Conservation (phyloP, 225 moss, liverwort and hornwort genomes). For the Lunularia cruciata region DNA sequence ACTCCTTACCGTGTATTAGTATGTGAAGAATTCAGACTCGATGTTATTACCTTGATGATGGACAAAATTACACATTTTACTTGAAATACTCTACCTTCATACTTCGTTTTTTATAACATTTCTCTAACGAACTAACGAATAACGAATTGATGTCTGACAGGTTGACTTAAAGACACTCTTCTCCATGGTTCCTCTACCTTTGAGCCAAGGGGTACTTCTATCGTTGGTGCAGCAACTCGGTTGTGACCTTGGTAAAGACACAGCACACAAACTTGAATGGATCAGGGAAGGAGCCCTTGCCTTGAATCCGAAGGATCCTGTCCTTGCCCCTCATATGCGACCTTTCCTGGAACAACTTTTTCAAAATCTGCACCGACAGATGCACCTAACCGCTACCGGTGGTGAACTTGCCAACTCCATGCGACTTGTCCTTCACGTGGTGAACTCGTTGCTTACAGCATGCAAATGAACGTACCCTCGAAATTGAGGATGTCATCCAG, state of each 20-base stretch:
- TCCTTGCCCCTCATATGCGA: slow-evolving; percentile 92
- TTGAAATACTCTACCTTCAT: no score
- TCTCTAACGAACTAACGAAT: no score
- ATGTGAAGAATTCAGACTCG: no score
- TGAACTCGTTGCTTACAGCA: slow-evolving; percentile 84
- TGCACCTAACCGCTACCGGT: slow-evolving; percentile 54
- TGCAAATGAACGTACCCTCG: slow-evolving; percentile 58
- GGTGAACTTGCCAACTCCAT: slow-evolving; percentile 73
- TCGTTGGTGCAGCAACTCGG: slow-evolving; percentile 93
- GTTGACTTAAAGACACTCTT: slow-evolving; percentile 73
- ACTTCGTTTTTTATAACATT: no score
- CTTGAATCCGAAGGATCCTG: slow-evolving; percentile 85
- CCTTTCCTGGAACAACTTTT: slow-evolving; percentile 84
- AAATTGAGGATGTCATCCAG: background rate
- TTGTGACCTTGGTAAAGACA: slow-evolving; percentile 85
- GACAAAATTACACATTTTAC: no score
- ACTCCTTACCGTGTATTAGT: no score
- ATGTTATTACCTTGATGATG: no score
- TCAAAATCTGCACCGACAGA: slow-evolving; percentile 84
- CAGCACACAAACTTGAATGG: slow-evolving; percentile 83
- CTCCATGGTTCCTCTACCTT: slow-evolving; percentile 58
- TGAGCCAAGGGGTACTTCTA: slow-evolving; percentile 92
- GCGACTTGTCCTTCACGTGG: slow-evolving; percentile 85
- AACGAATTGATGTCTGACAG: slow-evolving; percentile 40
- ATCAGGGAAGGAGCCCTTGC: slow-evolving; percentile 84